Conservation (phyloP, 176 grass and related monocot genomes). For the Aechmea fasciata region DNA sequence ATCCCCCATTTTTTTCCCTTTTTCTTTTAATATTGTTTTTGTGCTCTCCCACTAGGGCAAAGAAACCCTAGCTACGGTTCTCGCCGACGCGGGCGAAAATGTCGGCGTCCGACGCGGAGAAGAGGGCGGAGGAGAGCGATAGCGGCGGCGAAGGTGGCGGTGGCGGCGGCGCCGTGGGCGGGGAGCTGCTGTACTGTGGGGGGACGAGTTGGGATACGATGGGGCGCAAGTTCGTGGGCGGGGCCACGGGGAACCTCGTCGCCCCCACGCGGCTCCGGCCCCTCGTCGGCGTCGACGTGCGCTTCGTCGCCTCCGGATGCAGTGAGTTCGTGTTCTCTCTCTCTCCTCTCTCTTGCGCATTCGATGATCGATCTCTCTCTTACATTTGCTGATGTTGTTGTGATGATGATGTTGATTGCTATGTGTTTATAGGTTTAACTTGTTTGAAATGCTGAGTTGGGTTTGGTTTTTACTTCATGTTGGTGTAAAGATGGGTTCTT, state of each 20-base stretch:
- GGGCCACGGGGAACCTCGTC: slow-evolving; percentile 43
- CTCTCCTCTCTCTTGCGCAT: background rate
- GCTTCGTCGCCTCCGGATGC: slow-evolving; percentile 83
- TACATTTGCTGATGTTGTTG: background rate
- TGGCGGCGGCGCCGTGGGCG: slow-evolving; percentile 7
- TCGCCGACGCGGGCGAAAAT: slow-evolving; percentile 30
- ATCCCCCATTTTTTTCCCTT: slow-evolving; percentile 5
- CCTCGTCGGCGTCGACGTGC: slow-evolving; percentile 70
- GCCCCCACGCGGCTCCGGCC: slow-evolving; percentile 68
- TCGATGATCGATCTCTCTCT: background rate
- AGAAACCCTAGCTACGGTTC: slow-evolving; percentile 21
- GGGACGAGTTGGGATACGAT: slow-evolving; percentile 61
- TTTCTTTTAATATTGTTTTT: slow-evolving; percentile 24
- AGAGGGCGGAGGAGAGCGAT: slow-evolving; percentile 29
- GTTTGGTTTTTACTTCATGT: too few species aligned
- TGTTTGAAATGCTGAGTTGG: too few species aligned
- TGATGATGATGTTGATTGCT: too few species aligned
- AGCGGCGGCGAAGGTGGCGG: background rate
- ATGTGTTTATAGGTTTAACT: too few species aligned
- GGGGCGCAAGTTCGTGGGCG: slow-evolving; percentile 43
- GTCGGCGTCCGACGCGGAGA: slow-evolving; percentile 41
- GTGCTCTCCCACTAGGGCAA: slow-evolving; percentile 29
- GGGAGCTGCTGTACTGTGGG: slow-evolving; percentile 86
- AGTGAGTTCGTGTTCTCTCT: slow-evolving; percentile 23
- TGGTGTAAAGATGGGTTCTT: too few species aligned